Percentiles rank a stretch among this genome's conserved stretches.
phyloP scores from a whole-genome alignment of 2,329 filamentous ascomycete species.

The Trichoderma aggressivum region DNA sequence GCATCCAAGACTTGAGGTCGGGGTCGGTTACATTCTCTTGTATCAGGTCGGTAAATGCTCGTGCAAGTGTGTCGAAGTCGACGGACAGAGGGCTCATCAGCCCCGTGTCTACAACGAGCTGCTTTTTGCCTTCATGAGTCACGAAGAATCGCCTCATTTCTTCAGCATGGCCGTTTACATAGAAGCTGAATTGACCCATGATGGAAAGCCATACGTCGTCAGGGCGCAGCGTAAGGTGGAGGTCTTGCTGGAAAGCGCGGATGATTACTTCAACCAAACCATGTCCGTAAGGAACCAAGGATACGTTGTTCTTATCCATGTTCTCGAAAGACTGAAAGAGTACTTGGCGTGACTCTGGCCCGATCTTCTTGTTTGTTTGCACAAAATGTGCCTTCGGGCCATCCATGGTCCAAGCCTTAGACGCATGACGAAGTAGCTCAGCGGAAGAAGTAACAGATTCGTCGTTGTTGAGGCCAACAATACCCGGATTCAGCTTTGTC shows the following conservation, averaged over 20 bases:
- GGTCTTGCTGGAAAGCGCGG: constrained; percentile 18
- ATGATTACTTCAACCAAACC: not conserved
- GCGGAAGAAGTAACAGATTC: not conserved
- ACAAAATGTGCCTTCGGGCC: accelerated
- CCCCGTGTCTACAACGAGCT: not conserved
- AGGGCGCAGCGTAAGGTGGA: constrained; percentile 22
- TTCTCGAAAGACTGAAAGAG: not conserved
- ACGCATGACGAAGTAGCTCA: not conserved
- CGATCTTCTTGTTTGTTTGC: not conserved
- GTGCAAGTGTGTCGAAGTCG: not conserved
- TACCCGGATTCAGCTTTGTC: not conserved
- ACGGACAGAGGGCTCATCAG: not conserved
- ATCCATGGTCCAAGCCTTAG: not conserved
- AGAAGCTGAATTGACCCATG: constrained; percentile 25
- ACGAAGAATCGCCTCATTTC: constrained; percentile 19
- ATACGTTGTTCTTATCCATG: not conserved
- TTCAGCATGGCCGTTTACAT: constrained; percentile 20
- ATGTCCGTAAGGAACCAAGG: not conserved
- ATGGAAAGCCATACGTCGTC: constrained; percentile 31
- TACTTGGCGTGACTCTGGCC: not conserved
- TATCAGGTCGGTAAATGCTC: no score
- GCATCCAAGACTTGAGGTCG: no score
- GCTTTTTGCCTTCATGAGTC: not conserved
- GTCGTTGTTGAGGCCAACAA: not conserved
- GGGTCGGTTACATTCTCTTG: no score